Conservation (phyloP, 1,139 yeast genomes). For the Pichia sp. region DNA sequence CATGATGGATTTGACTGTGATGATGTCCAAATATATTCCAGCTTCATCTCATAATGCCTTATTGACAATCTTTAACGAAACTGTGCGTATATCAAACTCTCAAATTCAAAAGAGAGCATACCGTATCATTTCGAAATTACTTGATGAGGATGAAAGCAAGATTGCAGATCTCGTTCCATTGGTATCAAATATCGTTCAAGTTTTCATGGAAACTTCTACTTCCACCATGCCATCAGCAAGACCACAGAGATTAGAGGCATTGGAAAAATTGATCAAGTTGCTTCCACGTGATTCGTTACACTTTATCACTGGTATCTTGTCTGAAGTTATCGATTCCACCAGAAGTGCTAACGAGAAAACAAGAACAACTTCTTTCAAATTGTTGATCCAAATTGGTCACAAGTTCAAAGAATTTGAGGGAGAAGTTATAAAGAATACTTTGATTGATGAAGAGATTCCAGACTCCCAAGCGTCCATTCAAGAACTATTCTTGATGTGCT, state of each 20-base stretch:
- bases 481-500: constrained; percentile 86
- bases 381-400: constrained; percentile 75
- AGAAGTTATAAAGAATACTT: constrained; percentile 57
- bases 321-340: constrained; percentile 88
- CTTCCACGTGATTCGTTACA: constrained; percentile 58
- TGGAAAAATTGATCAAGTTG: constrained; percentile 50
- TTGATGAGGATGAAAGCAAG: constrained; percentile 61
- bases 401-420: constrained; percentile 56
- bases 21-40: constrained; percentile 81
- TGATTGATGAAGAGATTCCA: constrained; percentile 54
- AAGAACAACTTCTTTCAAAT: constrained; percentile 70
- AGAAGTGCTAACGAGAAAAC: constrained; percentile 92
- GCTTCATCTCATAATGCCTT: constrained; percentile 62
- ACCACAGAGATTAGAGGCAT: constrained; percentile 69
- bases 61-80: constrained; percentile 66
- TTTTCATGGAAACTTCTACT: constrained; percentile 52
- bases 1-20: constrained; percentile 84
- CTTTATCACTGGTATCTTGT: constrained; percentile 74
- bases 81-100: constrained; percentile 54
- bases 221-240: constrained; percentile 68
- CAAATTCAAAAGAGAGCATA: constrained; percentile 86
- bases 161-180: constrained; percentile 39
- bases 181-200: constrained; percentile 51
- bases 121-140: constrained; percentile 63
- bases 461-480: constrained; percentile 61